phyloP scores from a whole-genome alignment of 768 basidiomycete genomes.

The Rhizopogon roseolus region DNA sequence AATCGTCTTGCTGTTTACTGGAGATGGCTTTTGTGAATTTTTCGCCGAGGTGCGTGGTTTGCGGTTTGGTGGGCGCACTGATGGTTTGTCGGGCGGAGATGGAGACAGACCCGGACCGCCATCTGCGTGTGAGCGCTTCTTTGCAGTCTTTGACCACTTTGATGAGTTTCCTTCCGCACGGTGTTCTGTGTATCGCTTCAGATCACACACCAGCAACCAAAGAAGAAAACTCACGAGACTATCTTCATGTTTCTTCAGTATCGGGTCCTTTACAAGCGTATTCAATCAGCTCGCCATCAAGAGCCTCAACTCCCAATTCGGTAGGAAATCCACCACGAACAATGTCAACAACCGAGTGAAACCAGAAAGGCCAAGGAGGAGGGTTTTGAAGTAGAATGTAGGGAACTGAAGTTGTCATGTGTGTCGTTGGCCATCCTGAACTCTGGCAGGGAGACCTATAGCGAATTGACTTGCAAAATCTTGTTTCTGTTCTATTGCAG shows the following conservation, averaged over 20 bases:
- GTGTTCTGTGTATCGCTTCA: slow-evolving; percentile 42
- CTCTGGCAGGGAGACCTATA: not conserved
- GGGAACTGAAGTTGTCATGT: slow-evolving; percentile 22
- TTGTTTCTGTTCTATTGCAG: slow-evolving; percentile 10
- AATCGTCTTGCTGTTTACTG: slow-evolving; percentile 44
- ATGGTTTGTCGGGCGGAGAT: slow-evolving; percentile 26
- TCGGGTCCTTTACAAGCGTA: slow-evolving; percentile 63
- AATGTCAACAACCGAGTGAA: slow-evolving; percentile 90
- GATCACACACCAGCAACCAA: not conserved
- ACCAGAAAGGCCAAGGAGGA: no score
- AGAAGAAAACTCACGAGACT: slow-evolving; percentile 53
- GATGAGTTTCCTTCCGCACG: slow-evolving; percentile 74
- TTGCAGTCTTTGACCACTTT: slow-evolving; percentile 83
- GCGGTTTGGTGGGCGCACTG: slow-evolving; percentile 22
- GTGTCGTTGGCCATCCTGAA: not conserved
- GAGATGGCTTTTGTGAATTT: slow-evolving; percentile 55
- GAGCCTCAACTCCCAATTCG: slow-evolving; percentile 70
- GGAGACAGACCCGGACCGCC: slow-evolving; percentile 14
- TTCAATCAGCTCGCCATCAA: slow-evolving; percentile 80
- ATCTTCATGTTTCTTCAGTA: slow-evolving; percentile 58
- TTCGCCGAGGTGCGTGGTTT: slow-evolving; percentile 47
- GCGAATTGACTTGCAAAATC: not conserved
- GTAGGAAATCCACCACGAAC: slow-evolving; percentile 84
- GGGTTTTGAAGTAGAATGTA: no score
- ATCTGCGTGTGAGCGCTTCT: slow-evolving; percentile 49